phyloP scores from a whole-genome alignment of 305 asterid species.

The Plantago coronopus region DNA sequence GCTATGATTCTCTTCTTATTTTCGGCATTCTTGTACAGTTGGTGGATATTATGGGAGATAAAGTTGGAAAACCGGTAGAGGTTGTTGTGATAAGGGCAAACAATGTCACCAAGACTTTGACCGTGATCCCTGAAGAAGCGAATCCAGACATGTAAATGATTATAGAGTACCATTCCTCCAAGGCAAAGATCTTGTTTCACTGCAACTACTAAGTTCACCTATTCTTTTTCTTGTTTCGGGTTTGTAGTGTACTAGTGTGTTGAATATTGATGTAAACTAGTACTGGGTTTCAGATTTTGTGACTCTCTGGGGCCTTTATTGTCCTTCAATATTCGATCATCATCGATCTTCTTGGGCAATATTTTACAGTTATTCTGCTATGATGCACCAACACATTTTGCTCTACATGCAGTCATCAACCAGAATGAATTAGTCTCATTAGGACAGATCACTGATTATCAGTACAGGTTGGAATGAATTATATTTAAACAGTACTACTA shows the following conservation, averaged over 20 bases:
- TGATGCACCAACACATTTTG: no score
- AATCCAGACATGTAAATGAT: constrained; percentile 53
- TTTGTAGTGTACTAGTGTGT: background rate
- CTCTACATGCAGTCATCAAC: no score
- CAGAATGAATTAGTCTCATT: no score
- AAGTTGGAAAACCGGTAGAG: constrained; percentile 57
- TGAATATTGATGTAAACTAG: no score
- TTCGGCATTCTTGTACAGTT: constrained; percentile 34
- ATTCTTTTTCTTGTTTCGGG: background rate
- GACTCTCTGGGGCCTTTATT: no score
- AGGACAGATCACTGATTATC: no score
- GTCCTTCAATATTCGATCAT: no score
- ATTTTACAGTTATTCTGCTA: no score
- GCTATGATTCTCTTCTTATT: background rate
- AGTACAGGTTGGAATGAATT: no score
- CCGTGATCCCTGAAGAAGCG: constrained; percentile 82
- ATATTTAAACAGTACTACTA: no score
- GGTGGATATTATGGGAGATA: constrained; percentile 61
- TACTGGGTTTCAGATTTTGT: no score
- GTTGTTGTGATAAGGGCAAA: constrained; percentile 64
- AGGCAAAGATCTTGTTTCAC: constrained; percentile 2
- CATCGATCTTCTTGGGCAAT: no score
- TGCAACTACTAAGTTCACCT: background rate
- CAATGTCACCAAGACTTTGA: constrained; percentile 41
- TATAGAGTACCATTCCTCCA: background rate